phyloP scores from a whole-genome alignment of 805 yeast genomes.

The Yarrowia divulgata region DNA sequence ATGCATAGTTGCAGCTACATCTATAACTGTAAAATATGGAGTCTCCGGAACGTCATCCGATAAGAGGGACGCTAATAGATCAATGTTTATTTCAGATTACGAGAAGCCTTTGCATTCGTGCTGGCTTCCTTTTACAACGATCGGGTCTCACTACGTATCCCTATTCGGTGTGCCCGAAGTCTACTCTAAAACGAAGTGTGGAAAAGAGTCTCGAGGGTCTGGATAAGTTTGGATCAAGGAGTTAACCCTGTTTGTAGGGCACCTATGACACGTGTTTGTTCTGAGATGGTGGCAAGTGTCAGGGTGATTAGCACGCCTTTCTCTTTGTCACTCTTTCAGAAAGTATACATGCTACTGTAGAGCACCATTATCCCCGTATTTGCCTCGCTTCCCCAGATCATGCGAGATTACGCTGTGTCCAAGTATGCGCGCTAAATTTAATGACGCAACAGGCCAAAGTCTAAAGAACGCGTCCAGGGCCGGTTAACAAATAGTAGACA shows the following conservation, averaged over 20 bases:
- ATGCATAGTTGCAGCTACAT: background rate
- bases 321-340: too few species aligned
- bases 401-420: conserved; percentile 30
- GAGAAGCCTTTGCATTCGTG: too few species aligned
- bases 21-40: too few species aligned
- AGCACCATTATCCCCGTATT: background rate
- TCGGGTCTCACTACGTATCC: too few species aligned
- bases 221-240: background rate
- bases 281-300: too few species aligned
- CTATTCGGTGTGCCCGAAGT: background rate
- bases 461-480: conserved; percentile 20
- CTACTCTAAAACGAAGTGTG: conserved; percentile 3
- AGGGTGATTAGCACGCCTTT: too few species aligned
- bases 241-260: conserved; percentile 1
- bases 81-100: too few species aligned
- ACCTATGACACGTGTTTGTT: background rate
- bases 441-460: conserved; percentile 17
- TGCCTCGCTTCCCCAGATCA: conserved; percentile 17
- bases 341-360: too few species aligned
- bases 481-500: background rate
- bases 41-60: too few species aligned
- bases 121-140: too few species aligned
- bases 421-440: conserved; percentile 36
- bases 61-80: too few species aligned
- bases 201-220: background rate